These are phyloP conservation scores for Xylaria multiplex DNA, from an alignment of 2,329 filamentous ascomycete genomes.

Conservation along the genomic window DNA sequence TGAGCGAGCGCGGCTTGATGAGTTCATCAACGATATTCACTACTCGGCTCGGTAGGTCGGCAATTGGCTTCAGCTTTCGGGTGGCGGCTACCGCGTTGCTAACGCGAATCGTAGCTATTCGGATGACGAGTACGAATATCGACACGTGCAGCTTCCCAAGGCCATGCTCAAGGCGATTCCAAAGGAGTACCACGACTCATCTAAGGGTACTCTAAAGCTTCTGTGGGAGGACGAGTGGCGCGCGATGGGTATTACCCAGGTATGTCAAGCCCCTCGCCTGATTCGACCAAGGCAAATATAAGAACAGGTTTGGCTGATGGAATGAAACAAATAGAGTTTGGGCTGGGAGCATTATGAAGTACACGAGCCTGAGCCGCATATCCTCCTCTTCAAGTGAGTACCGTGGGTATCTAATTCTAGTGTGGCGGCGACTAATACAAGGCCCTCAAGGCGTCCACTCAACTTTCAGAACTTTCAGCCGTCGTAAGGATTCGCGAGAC, in stretches of 20 bases:
- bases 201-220: constrained; percentile 92
- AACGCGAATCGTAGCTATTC: constrained; percentile 73
- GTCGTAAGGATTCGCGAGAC: constrained; percentile 60
- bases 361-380: constrained; percentile 97
- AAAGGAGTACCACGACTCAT: constrained; percentile 89
- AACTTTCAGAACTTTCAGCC: constrained; percentile 90
- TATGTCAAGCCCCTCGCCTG: constrained; percentile 53
- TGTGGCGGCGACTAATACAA: constrained; percentile 27
- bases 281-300: not conserved
- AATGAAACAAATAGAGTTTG: constrained; percentile 72
- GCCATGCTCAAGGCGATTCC: constrained; percentile 98
- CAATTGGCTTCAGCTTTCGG: constrained; percentile 1
- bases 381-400: constrained; percentile 95
- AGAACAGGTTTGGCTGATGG: constrained; percentile 20
- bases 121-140: constrained; percentile 93
- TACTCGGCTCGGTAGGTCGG: constrained; percentile 84
- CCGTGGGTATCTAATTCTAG: constrained; percentile 3
- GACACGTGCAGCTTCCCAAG: constrained; percentile 97
- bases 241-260: constrained; percentile 95
- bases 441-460: constrained; percentile 73
- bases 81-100: constrained; percentile 9
- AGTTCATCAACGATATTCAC: constrained; percentile 93
- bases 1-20: constrained; percentile 85
- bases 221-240: constrained; percentile 99
- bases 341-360: constrained; percentile 99